Evolutionary conservation across 1,284 basidiomycete species (phyloP).

Genomic region (Coriolopsis trogii): DNA sequence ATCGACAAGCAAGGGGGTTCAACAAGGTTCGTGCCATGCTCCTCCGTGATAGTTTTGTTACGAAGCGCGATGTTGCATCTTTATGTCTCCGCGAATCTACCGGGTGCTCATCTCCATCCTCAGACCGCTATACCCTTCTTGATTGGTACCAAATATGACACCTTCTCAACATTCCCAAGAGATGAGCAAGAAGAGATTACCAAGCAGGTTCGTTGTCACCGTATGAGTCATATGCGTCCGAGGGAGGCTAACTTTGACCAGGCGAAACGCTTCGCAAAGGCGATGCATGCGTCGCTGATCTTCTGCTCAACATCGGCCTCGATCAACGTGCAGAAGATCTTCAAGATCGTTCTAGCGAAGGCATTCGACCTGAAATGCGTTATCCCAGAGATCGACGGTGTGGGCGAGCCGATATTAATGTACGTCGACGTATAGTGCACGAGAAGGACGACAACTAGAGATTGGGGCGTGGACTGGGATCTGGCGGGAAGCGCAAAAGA

Average conservation of each 20-base stretch:
- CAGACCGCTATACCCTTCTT: constrained; percentile 95
- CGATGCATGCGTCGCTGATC: constrained; percentile 98
- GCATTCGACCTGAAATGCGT: constrained; percentile 93
- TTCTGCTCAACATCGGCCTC: constrained; percentile 98
- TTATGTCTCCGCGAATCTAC: neutral
- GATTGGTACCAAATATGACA: constrained; percentile 98
- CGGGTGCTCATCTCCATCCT: neutral
- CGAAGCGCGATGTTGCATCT: too few relatives aligned
- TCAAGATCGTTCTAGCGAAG: constrained; percentile 94
- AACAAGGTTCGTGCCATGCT: constrained; percentile 73
- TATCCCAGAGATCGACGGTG: constrained; percentile 94
- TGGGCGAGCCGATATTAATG: constrained; percentile 90
- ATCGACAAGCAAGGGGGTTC: constrained; percentile 96
- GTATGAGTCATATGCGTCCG: too few relatives aligned
- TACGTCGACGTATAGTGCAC: constrained; percentile 81
- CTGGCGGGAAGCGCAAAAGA: constrained; percentile 24
- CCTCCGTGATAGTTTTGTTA: too few relatives aligned
- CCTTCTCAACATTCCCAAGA: constrained; percentile 91
- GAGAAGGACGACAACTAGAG: constrained; percentile 14
- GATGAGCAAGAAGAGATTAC: constrained; percentile 99
- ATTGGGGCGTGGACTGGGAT: constrained; percentile 18
- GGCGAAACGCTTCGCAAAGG: constrained; percentile 95
- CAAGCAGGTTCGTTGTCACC: constrained; percentile 68
- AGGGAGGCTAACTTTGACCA: too few relatives aligned
- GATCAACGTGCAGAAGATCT: constrained; percentile 99